Conservation (phyloP, 2,329 filamentous ascomycete species). For the Scedosporium dehoogii region DNA sequence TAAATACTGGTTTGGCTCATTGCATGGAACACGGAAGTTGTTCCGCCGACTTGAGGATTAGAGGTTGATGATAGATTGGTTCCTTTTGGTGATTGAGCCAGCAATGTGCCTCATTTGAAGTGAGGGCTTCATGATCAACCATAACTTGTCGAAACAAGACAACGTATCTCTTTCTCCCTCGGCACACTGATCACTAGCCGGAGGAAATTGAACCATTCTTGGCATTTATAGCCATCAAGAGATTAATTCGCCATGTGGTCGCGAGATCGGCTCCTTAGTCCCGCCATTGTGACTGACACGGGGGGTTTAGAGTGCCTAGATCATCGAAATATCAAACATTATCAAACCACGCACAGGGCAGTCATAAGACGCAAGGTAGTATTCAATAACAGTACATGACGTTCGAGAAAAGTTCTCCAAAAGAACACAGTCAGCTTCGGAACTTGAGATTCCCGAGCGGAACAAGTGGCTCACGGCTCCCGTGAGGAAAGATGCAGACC, state of each 20-base stretch:
- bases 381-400: neutral
- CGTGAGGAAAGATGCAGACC: neutral
- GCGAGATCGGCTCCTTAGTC: neutral
- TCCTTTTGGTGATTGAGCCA: too few species aligned
- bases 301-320: neutral
- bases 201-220: neutral
- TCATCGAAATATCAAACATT: constrained; percentile 1
- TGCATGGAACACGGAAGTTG: too few species aligned
- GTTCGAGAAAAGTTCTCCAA: neutral
- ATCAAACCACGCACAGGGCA: neutral
- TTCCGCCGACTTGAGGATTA: too few species aligned
- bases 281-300: neutral
- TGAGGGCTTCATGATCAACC: too few species aligned
- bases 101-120: too few species aligned
- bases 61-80: too few species aligned
- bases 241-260: neutral
- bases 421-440: neutral
- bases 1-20: too few species aligned
- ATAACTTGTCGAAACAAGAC: too few species aligned
- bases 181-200: neutral
- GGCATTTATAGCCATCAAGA: neutral
- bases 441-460: neutral
- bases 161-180: too few species aligned
- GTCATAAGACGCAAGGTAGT: neutral
- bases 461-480: neutral